Percentiles rank a stretch among this genome's conserved stretches.
Evolutionary conservation across 768 basidiomycete species (phyloP).

Genomic region (Botryobasidium botryosum): DNA sequence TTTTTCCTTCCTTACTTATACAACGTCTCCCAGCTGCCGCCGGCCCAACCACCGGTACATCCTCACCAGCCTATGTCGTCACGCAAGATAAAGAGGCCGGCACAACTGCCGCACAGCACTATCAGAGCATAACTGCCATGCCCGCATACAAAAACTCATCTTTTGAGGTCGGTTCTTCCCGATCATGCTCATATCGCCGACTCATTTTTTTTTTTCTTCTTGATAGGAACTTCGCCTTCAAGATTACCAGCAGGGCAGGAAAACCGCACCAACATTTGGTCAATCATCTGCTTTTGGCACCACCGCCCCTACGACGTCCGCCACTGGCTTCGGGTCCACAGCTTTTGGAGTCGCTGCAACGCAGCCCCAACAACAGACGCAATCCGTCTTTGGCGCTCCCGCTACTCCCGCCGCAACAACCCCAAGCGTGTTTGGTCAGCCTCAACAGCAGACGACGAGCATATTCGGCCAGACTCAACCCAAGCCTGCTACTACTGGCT

Average conservation of each 20-base stretch:
- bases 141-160: conserved; percentile 63
- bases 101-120: conserved; percentile 35
- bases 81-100: conserved; percentile 52
- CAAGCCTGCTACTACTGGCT: conserved; percentile 11
- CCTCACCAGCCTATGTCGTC: conserved; percentile 42
- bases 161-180: conserved; percentile 38
- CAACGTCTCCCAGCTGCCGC: conserved; percentile 7
- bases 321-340: conserved; percentile 14
- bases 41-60: conserved; percentile 36
- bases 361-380: conserved; percentile 6
- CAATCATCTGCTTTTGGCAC: no score
- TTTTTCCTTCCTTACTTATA: conserved; percentile 6
- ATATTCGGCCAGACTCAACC: conserved; percentile 19
- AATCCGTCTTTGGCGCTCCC: not conserved
- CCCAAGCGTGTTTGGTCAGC: conserved; percentile 13
- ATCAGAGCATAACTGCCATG: conserved; percentile 70
- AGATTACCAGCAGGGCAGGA: conserved; percentile 60
- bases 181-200: conserved; percentile 13
- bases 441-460: conserved; percentile 17
- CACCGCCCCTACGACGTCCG: conserved; percentile 10
- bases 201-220: conserved; percentile 10
- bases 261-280: conserved; percentile 27
- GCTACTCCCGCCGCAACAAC: not conserved
- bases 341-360: not conserved
- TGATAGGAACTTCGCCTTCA: conserved; percentile 59